Percentiles rank a stretch among this genome's conserved stretches.
Conservation (phyloP, 768 basidiomycete genomes). For the Cystobasidium ongulense region DNA sequence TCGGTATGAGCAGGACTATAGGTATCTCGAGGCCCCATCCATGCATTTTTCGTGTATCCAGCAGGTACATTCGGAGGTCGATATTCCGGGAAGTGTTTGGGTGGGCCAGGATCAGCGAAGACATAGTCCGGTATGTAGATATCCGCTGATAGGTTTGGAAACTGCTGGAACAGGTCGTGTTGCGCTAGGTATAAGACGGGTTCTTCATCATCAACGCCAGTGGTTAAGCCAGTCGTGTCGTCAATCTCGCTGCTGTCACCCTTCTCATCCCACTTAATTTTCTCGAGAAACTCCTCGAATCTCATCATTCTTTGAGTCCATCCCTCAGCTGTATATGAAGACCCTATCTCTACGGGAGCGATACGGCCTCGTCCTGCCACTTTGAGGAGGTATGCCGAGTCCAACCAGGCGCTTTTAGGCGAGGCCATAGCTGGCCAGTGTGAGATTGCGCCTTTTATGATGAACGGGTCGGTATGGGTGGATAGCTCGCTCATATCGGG, state of each 20-base stretch:
- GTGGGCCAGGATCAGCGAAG: conserved; percentile 56
- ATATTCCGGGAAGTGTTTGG: conserved; percentile 52
- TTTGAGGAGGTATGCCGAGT: conserved; percentile 59
- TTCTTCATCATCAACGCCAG: conserved; percentile 14
- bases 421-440: conserved; percentile 74
- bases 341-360: conserved; percentile 83
- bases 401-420: conserved; percentile 53
- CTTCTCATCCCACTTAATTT: conserved; percentile 41
- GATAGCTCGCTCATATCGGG: conserved; percentile 50
- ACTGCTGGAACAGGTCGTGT: conserved; percentile 73
- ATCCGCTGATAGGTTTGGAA: conserved; percentile 67
- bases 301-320: conserved; percentile 74
- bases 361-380: conserved; percentile 70
- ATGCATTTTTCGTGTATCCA: conserved; percentile 62
- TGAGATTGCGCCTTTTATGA: conserved; percentile 57
- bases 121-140: conserved; percentile 81
- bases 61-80: conserved; percentile 60
- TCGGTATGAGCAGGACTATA: conserved; percentile 88
- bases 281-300: conserved; percentile 67
- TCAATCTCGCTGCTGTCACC: conserved; percentile 44
- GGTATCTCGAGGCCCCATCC: conserved; percentile 73
- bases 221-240: conserved; percentile 8
- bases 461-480: conserved; percentile 57
- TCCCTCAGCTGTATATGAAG: conserved; percentile 65
- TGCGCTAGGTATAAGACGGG: conserved; percentile 72